Percentiles rank a stretch among this genome's conserved stretches.
Evolutionary conservation across 2,329 filamentous ascomycete species (phyloP).

Genomic region (Macrophomina pseudophaseolina): DNA sequence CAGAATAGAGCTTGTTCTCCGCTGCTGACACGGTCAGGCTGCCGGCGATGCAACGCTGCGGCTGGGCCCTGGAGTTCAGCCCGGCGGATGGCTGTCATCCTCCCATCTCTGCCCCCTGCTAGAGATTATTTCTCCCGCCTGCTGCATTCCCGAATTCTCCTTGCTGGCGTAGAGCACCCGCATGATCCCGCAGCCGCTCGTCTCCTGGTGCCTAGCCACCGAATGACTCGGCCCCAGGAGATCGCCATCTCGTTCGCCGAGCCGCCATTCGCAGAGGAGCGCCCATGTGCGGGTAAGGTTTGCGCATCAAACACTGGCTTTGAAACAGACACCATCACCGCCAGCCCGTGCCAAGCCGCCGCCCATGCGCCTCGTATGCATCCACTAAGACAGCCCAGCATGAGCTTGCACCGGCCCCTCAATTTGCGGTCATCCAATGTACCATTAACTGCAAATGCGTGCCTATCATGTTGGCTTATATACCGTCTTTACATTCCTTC

Average conservation of each 20-base stretch:
- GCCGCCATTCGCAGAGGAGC: conserved; percentile 5
- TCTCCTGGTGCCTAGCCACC: not conserved
- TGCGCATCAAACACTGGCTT: conserved; percentile 14
- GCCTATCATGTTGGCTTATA: not conserved
- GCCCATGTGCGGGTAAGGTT: conserved; percentile 20
- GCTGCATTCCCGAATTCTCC: conserved; percentile 4
- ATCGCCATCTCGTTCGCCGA: conserved; percentile 4
- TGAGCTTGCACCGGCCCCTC: conserved; percentile 13
- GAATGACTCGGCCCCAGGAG: conserved; percentile 13
- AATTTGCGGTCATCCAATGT: not conserved
- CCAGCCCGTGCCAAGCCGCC: conserved; percentile 10
- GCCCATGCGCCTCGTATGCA: conserved; percentile 8
- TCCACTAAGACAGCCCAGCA: not conserved
- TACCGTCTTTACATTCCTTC: conserved; percentile 13
- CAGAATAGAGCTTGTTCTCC: no score
- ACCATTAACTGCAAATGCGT: not conserved
- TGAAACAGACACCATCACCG: conserved; percentile 14
- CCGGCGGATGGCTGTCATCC: not conserved
- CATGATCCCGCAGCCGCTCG: not conserved
- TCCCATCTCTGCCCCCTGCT: conserved; percentile 7
- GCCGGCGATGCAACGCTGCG: conserved; percentile 17
- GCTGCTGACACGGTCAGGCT: conserved; percentile 16
- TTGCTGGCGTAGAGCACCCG: not conserved
- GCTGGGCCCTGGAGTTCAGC: not conserved
- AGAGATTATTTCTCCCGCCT: not conserved